Base-by-base conservation (phyloP, 108 stramenopile species). In the Cyclotella distinguenda region DNA sequence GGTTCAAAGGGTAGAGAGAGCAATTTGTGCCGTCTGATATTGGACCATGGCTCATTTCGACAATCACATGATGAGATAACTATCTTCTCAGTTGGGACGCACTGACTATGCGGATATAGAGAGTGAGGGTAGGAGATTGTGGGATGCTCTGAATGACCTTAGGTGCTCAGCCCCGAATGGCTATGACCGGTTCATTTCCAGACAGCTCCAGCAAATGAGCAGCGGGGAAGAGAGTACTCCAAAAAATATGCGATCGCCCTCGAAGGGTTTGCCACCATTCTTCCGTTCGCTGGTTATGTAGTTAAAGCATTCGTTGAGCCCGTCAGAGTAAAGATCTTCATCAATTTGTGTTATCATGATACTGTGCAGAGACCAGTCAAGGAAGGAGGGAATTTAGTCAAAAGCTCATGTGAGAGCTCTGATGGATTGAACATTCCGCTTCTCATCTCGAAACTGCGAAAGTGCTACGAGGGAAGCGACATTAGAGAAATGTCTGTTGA, bases 361-460 rank as follows among this genome's bases (percentile, higher is more conserved):
- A 45, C 1, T 28, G 43, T 44, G n/a, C 26, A 6, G 28, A 60
- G 45, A 27, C 56, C 56, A 1, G 8, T 40, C 33, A 15, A 57
- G 5, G 56, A 16, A 4, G 18, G 27, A 21, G 56, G 56, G 15
- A 4, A 38, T 11, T 13, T 11, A 0, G 38, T 57, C 23, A 23
- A 0, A 34, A 23, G 23, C 21, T 38, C 56, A 1, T 39, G 21
- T 23, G 1, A 4, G 27, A 26, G 1, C 1, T 44, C 30, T 0
- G 59, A 60, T 1, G 42, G 25, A 12, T n/a, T 45, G 42, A 11
- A 45, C 16, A 45, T 60, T 16, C 59, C 59, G n/a, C 27, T 60
- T n/a, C 39, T 60, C 59, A 44, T 60, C n/a, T 60, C 59, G 4
- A 60, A 60, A 30, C 1, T 60, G n/a, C 38, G 59, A 27, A 43